Evolutionary conservation across 1,139 yeast genomes (phyloP).

Genomic region (Saccharomyces hybrid): DNA sequence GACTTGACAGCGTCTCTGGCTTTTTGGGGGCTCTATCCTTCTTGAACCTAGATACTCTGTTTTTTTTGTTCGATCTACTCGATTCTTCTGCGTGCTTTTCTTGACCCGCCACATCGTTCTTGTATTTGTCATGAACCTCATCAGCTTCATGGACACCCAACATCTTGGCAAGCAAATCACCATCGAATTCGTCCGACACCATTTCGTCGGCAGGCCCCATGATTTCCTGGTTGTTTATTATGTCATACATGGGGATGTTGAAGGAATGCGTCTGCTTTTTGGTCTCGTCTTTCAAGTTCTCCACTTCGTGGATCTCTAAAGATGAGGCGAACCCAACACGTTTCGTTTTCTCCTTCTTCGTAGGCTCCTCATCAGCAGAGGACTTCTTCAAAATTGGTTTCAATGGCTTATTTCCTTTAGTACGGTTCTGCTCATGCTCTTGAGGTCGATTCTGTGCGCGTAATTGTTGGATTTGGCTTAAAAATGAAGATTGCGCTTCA

Average conservation of each 20-base stretch:
- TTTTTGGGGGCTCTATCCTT: constrained; percentile 12
- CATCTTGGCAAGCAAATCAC: constrained; percentile 28
- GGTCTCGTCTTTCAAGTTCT: constrained; percentile 47
- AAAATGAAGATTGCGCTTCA: constrained; percentile 25
- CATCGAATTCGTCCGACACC: constrained; percentile 23
- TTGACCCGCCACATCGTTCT: constrained; percentile 8
- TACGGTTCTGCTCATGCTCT: not conserved
- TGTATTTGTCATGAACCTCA: constrained; percentile 27
- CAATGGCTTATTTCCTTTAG: not conserved
- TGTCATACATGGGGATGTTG: not conserved
- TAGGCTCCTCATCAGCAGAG: not conserved
- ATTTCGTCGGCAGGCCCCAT: not conserved
- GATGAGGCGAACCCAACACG: constrained; percentile 46
- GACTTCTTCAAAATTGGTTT: constrained; percentile 20
- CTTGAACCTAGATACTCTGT: constrained; percentile 28
- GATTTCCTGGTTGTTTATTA: not conserved
- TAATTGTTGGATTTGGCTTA: constrained; percentile 26
- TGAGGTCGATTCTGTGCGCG: constrained; percentile 12
- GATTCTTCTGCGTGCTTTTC: constrained; percentile 8
- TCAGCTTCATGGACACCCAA: constrained; percentile 29
- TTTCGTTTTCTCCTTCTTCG: constrained; percentile 32
- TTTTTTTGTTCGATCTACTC: constrained; percentile 10
- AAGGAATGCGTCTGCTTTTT: constrained; percentile 32
- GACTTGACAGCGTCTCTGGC: not conserved
- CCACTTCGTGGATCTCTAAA: constrained; percentile 52